Evolutionary conservation across 2,329 filamentous ascomycete genomes (phyloP).

Genomic region (Daldinia sp.): DNA sequence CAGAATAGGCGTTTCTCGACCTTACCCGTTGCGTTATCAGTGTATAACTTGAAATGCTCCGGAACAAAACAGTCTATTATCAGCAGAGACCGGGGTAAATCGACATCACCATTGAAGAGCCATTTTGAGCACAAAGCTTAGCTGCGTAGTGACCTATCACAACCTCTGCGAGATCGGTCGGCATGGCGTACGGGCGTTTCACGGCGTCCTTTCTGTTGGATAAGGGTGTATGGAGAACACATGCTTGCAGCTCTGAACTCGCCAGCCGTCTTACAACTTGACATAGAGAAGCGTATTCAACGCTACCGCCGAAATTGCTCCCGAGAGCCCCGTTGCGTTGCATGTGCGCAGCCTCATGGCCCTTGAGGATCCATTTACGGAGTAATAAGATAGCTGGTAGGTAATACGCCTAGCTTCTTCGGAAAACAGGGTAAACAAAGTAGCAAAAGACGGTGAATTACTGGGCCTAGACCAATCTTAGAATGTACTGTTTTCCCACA

Average conservation of each 20-base stretch:
- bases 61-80: constrained; percentile 12
- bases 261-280: constrained; percentile 27
- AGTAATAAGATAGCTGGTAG: constrained; percentile 28
- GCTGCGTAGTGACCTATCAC: constrained; percentile 36
- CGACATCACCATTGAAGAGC: constrained; percentile 11
- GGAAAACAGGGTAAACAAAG: constrained; percentile 35
- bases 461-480: constrained; percentile 38
- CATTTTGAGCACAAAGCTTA: constrained; percentile 18
- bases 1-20: constrained; percentile 5
- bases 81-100: constrained; percentile 1
- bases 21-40: constrained; percentile 17
- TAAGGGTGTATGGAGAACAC: constrained; percentile 27
- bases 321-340: constrained; percentile 37
- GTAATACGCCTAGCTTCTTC: constrained; percentile 26
- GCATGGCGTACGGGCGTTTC: constrained; percentile 38
- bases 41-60: constrained; percentile 21
- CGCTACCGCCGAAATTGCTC: constrained; percentile 41
- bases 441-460: constrained; percentile 33
- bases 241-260: constrained; percentile 19
- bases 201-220: constrained; percentile 23
- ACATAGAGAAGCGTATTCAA: constrained; percentile 33
- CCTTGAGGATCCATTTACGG: constrained; percentile 25
- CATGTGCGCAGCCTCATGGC: constrained; percentile 33
- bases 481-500: constrained; percentile 26
- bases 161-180: constrained; percentile 43